phyloP scores from a whole-genome alignment of 768 basidiomycete genomes.

The Clitopilus hobsonii region DNA sequence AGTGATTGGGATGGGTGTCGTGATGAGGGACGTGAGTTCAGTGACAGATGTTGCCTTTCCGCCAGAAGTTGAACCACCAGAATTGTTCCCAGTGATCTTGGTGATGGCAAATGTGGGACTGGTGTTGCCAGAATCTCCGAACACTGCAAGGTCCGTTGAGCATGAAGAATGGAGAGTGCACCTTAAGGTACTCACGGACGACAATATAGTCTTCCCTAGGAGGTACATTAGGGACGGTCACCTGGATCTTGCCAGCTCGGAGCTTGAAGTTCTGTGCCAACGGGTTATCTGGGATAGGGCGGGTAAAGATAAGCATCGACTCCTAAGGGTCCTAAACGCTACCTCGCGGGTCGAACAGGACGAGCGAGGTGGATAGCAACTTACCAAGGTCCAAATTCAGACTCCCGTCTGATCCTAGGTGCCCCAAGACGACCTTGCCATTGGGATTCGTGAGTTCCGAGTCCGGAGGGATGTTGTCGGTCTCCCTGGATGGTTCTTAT shows the following conservation, averaged over 20 bases:
- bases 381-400: slow-evolving; percentile 52
- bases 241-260: slow-evolving; percentile 37
- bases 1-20: slow-evolving; percentile 26
- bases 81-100: slow-evolving; percentile 30
- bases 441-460: slow-evolving; percentile 41
- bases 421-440: slow-evolving; percentile 51
- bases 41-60: slow-evolving; percentile 13
- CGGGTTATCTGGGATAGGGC: slow-evolving; percentile 38
- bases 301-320: not conserved
- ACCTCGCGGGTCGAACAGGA: not conserved
- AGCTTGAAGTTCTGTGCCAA: slow-evolving; percentile 55
- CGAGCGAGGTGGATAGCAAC: slow-evolving; percentile 9
- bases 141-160: slow-evolving; percentile 32
- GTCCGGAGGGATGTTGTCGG: slow-evolving; percentile 37
- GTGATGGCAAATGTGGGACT: slow-evolving; percentile 59
- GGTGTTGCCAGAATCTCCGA: slow-evolving; percentile 64
- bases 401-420: slow-evolving; percentile 32
- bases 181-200: slow-evolving; percentile 46
- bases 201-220: slow-evolving; percentile 50
- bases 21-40: slow-evolving; percentile 17
- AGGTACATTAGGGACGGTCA: slow-evolving; percentile 49
- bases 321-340: not conserved
- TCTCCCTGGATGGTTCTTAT: slow-evolving; percentile 37
- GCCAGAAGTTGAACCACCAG: slow-evolving; percentile 1
- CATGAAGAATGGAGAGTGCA: not conserved